phyloP scores from a whole-genome alignment of 2,329 filamentous ascomycete genomes.

The Colletotrichum acutatum region DNA sequence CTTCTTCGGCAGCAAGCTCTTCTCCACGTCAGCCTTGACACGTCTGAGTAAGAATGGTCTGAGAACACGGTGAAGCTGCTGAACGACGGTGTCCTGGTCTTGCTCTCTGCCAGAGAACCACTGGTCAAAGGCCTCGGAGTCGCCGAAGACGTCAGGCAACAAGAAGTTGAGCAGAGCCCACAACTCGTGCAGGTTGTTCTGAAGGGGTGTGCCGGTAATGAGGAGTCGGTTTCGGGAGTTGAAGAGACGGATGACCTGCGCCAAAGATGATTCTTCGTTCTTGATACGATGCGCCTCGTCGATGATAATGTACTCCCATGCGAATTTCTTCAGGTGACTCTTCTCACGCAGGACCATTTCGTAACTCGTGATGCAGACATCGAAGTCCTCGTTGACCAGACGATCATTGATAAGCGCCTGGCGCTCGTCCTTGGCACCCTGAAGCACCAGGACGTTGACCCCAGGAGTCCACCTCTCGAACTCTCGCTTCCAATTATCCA shows the following conservation, averaged over 20 bases:
- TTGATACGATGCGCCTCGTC: constrained; percentile 99
- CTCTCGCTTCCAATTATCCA: constrained; percentile 98
- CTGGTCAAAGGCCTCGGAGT: constrained; percentile 95
- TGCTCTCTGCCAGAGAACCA: constrained; percentile 94
- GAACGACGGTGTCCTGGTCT: constrained; percentile 94
- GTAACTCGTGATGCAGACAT: constrained; percentile 98
- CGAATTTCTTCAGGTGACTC: constrained; percentile 93
- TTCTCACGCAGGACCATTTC: constrained; percentile 99
- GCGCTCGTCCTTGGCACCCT: constrained; percentile 95
- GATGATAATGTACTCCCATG: constrained; percentile 99
- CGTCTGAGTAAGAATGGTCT: constrained; percentile 93
- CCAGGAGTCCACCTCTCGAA: constrained; percentile 96
- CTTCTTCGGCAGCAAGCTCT: constrained; percentile 96
- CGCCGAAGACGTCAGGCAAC: constrained; percentile 97
- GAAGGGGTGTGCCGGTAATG: constrained; percentile 95
- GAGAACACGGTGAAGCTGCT: constrained; percentile 93
- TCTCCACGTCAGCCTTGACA: constrained; percentile 98
- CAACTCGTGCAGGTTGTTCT: constrained; percentile 97
- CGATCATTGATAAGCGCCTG: constrained; percentile 88
- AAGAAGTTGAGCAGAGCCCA: constrained; percentile 98
- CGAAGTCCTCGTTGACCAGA: constrained; percentile 93
- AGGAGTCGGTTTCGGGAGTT: constrained; percentile 94
- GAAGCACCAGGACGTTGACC: constrained; percentile 91
- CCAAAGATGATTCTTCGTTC: constrained; percentile 97
- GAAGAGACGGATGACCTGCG: constrained; percentile 96